Evolutionary conservation across 2,329 filamentous ascomycete species (phyloP), one percentile per base, ranked within the genome.

Genomic region (Pseudogymnoascus sp.): DNA sequence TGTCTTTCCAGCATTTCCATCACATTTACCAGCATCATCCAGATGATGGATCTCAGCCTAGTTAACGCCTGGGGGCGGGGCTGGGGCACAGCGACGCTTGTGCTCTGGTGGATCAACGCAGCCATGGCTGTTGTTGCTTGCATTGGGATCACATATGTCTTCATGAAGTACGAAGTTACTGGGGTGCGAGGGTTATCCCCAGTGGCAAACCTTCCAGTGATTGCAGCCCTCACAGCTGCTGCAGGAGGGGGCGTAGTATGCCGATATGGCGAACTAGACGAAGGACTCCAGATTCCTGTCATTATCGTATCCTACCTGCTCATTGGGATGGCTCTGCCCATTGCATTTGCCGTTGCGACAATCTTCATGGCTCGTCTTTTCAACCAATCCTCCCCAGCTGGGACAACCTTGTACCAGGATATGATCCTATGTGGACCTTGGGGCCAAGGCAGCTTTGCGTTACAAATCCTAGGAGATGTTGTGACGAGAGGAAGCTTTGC

Each of bases 351-450:
- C 2, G 68, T 76, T 26, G 69, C 74, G 53, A 69, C 70, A 24
- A 66, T 77, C 6, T 73, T 76, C 67, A 63, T 75, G 50, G 68
- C 70, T 14, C 70, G 74, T 5, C 71, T 75, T 26, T 73, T 74
- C 50, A 65, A 70, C 59, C 67, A 68, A 13, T 33, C 62, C 4
- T 69, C 66, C 11, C 72, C 71, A 1, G 53, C 64, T 4, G 47
- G 67, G 3, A 67, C 68, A 0, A 66, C 70, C 7, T 68, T 74
- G 16, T 75, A 72, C 62, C 72, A 76, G 59, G 73, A 76, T 24
- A 77, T 78, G 75, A 75, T 78, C 6, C 64, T 77, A 8, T 75
- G 72, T 64, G 76, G 75, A 0, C 76, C 76, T 0, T 77, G 74
- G 62, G 75, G 75, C 0, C 75, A 77, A 65, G 73, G 68, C 5